Evolutionary conservation across 768 basidiomycete genomes (phyloP).

Genomic region (Suillus alpinus): DNA sequence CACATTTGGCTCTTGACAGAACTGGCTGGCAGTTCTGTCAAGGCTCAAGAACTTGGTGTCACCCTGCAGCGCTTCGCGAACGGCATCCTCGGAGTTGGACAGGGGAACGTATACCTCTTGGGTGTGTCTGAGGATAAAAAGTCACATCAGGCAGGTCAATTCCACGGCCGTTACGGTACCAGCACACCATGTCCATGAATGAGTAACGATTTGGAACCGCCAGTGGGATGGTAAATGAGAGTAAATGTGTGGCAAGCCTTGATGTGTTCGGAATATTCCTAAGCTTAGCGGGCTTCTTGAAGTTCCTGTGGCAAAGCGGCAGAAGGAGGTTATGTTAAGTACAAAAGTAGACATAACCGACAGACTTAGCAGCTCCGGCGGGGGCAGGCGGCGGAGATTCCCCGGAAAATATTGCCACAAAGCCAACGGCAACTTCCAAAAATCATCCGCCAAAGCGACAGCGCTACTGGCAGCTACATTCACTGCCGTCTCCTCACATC

Average conservation of each 20-base stretch:
- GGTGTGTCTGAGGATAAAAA: background rate
- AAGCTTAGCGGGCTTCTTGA: background rate
- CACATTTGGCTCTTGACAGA: background rate
- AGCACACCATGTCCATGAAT: background rate
- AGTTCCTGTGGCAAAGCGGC: background rate
- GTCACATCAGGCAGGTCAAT: background rate
- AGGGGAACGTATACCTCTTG: background rate
- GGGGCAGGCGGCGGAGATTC: constrained; percentile 6
- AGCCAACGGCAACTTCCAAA: background rate
- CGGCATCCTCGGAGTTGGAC: background rate
- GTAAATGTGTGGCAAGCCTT: background rate
- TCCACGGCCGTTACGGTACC: background rate
- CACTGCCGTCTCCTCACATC: background rate
- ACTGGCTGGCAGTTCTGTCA: background rate
- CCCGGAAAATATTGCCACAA: constrained; percentile 19
- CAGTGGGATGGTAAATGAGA: background rate
- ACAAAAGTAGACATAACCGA: constrained; percentile 24
- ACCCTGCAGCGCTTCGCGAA: background rate
- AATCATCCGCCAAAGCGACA: background rate
- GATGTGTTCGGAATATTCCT: background rate
- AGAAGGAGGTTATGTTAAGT: constrained; percentile 12
- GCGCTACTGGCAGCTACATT: background rate
- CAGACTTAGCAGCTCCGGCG: constrained; percentile 8
- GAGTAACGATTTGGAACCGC: background rate
- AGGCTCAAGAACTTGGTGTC: background rate